Evolutionary conservation across 192 early-diverging fungal genomes (phyloP), one percentile per base, ranked within the genome.

Genomic region (Backusella australiensis): DNA sequence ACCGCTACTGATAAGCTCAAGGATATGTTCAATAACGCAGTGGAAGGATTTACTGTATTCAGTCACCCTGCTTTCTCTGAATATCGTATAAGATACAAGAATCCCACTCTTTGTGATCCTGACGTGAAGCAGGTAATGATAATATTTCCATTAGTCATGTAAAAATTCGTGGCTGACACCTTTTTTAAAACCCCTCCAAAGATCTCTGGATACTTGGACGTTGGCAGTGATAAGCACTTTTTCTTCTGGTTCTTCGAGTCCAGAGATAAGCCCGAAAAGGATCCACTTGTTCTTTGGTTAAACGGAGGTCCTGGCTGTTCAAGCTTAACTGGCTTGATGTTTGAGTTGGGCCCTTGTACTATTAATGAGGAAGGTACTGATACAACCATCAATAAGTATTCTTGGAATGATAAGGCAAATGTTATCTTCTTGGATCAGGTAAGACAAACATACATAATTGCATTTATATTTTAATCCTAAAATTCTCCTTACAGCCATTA

Each of bases 171-270:
- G 32, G n/a, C 67, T 68, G 15, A 68, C 36, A 46, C 34, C 2
- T 39, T 68, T 38, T 26, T 34, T 66, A 56, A 38, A 66, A 67
- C 35, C 32, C 32, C 32, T 32, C 32, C 42, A 72, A 81, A 89
- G 91, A 92, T 92, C 82, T 89, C 89, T 69, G 94, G 93, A 56
- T 94, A 95, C 79, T 83, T 95, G 52, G 92, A 94, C 78, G 86
- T 81, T 46, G 91, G 79, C 34, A 75, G 78, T 29, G 90, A 91
- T 75, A 91, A 92, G 75, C 94, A 96, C 84, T 96, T 96, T 77
- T 96, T 95, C 89, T 96, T 95, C 82, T 97, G 96, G 97, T 98
- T 99, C 90, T 99, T 99, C 82, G 97, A 97, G 81, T 94, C 95
- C 7, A 93, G 95, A 78, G 84, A 89, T 78, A 88, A 90, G 74